Evolutionary conservation across 768 basidiomycete genomes (phyloP).

Genomic region (Lactifluus rugatus): DNA sequence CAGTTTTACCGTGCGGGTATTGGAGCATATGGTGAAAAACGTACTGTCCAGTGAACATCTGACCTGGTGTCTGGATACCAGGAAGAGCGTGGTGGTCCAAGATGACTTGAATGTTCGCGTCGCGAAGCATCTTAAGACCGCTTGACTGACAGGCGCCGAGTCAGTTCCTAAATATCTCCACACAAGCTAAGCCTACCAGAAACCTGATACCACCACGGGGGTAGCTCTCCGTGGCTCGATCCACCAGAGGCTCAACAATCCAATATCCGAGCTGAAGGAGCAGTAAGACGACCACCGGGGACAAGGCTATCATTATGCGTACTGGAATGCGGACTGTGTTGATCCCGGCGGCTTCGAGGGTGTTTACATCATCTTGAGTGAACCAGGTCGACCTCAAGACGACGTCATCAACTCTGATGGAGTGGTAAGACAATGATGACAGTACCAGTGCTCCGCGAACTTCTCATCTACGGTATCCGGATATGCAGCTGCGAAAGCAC

Average conservation of each 20-base stretch:
- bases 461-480: constrained; percentile 46
- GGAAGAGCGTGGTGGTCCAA: constrained; percentile 67
- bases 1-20: not conserved
- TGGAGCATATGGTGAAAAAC: constrained; percentile 15
- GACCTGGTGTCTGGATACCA: constrained; percentile 51
- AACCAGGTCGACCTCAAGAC: constrained; percentile 58
- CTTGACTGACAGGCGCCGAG: constrained; percentile 36
- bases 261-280: constrained; percentile 61
- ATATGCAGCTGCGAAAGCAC: constrained; percentile 50
- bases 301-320: constrained; percentile 19
- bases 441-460: constrained; percentile 53
- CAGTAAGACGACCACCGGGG: not conserved
- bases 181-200: constrained; percentile 35
- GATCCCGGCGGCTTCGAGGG: constrained; percentile 45
- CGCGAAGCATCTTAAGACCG: constrained; percentile 48
- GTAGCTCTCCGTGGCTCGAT: constrained; percentile 50
- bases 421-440: not conserved
- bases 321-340: constrained; percentile 76
- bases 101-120: constrained; percentile 57
- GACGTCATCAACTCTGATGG: not conserved
- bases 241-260: constrained; percentile 65
- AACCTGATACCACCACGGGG: constrained; percentile 60
- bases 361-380: constrained; percentile 46
- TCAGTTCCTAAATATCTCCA: not conserved
- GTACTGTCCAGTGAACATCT: constrained; percentile 62